These are phyloP conservation scores for Priceomyces medius DNA, from an alignment of 805 yeast species.

Conservation along the genomic window DNA sequence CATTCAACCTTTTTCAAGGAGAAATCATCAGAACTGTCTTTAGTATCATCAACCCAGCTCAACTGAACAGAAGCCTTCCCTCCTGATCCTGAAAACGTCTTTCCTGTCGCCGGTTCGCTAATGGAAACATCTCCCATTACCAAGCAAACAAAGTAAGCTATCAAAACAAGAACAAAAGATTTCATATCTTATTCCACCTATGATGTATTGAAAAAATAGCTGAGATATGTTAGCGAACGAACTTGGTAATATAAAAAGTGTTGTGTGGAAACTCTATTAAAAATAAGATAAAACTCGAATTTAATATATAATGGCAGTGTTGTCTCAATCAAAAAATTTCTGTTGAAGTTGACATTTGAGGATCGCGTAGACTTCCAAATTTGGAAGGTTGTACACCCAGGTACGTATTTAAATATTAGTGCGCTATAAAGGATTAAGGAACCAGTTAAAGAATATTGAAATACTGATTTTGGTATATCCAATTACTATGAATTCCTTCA, in stretches of 20 bases:
- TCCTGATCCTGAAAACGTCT: constrained; percentile 36
- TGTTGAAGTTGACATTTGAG: not conserved
- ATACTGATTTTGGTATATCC: too few species aligned
- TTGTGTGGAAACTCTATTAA: not conserved
- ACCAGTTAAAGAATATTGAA: too few species aligned
- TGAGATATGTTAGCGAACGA: constrained; percentile 1
- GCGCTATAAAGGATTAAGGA: too few species aligned
- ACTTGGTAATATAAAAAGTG: not conserved
- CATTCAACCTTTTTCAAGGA: constrained; percentile 40
- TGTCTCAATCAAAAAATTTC: constrained; percentile 3
- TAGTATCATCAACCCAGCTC: constrained; percentile 58
- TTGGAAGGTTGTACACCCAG: not conserved
- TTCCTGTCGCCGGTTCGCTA: constrained; percentile 41
- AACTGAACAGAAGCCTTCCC: constrained; percentile 33
- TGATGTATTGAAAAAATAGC: not conserved
- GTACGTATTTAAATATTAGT: too few species aligned
- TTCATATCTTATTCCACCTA: not conserved
- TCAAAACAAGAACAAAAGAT: constrained; percentile 5
- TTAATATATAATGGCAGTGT: constrained; percentile 4
- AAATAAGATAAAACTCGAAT: not conserved
- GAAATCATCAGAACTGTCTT: constrained; percentile 44
- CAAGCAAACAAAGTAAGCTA: constrained; percentile 6
- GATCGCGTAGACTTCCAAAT: constrained; percentile 6
- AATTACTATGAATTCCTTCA: too few species aligned
- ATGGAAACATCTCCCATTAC: constrained; percentile 51